Percentiles rank a stretch among this genome's conserved stretches.
phyloP scores from a whole-genome alignment of 1,284 basidiomycete species.

The Cronartium quercuum region DNA sequence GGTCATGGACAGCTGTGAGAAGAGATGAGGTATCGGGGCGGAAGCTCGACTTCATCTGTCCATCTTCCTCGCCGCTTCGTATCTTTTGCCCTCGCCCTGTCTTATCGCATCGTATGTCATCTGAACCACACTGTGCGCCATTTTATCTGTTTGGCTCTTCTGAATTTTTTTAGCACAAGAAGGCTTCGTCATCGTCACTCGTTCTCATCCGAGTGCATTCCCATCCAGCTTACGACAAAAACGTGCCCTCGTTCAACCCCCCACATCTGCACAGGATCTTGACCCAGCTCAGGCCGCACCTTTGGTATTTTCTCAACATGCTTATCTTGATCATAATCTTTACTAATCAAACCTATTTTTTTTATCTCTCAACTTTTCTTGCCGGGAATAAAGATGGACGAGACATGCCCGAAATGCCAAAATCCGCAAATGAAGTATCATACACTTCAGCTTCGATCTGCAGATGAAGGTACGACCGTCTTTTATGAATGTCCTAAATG shows the following conservation, averaged over 20 bases:
- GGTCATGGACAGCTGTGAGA: neutral
- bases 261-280: neutral
- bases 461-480: conserved; percentile 51
- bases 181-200: conserved; percentile 80
- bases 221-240: conserved; percentile 81
- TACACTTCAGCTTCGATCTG: conserved; percentile 52
- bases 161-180: conserved; percentile 67
- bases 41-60: neutral
- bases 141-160: no score
- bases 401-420: conserved; percentile 78
- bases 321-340: conserved; percentile 25
- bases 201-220: conserved; percentile 87
- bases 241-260: conserved; percentile 57
- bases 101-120: no score
- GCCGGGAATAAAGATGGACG: conserved; percentile 61
- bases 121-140: no score
- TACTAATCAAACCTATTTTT: neutral
- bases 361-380: conserved; percentile 37
- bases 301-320: neutral
- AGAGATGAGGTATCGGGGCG: neutral
- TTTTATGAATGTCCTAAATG: conserved; percentile 50
- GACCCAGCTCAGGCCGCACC: conserved; percentile 12
- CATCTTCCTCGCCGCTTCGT: no score
- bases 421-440: conserved; percentile 51
- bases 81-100: no score